Base-by-base conservation (phyloP, 2,329 filamentous ascomycete species). In the Aureobasidium pullulans region DNA sequence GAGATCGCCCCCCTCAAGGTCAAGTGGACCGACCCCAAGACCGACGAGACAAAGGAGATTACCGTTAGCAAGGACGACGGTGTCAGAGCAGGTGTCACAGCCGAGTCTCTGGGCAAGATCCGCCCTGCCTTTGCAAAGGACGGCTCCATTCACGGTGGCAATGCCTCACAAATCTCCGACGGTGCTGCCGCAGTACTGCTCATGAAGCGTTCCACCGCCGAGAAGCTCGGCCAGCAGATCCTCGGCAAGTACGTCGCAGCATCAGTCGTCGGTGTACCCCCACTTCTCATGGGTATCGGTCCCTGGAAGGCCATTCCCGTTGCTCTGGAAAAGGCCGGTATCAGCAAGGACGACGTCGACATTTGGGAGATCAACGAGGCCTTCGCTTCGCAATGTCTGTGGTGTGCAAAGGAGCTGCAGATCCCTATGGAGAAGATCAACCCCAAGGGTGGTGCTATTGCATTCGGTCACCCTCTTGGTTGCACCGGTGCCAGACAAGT, bases 281-380 rank as follows among this genome's bases (percentile, higher is more conserved):
- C 94, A 43, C 82, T 96, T 60, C 86, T 97, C 66, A 97, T 99
- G 94, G 94, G 94, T 64, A 81, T 96, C 66, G 94, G 94, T 1
- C 94, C 94, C 53, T 96, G 90, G 84, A 92, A 92, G 76, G 92
- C 94, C 60, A 97, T 99, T 69, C 94, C 94, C 64, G 88, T 92
- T 72, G 92, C 90, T 4, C 86, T 96, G 60, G 83, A 89, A 72
- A 92, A 94, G 73, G 89, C 92, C 0, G 91, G 92, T 62, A 85
- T 99, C 67, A 81, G 79, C 71, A 90, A 87, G 75, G 87, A 96
- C 60, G 93, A 97, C 66, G 90, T 99, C 32, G 94, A 97, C 72
- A 93, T 97, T 70, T 97, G 84, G 70, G 94, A 99, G 83, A 96
- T 99, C 82, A 99, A 99, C 80, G 94, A 99, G 83, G 94, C 94